Percentiles rank a stretch among this genome's conserved stretches.
These are phyloP conservation scores for Solanum hybrid DNA, from an alignment of 305 asterid genomes.

Conservation along the genomic window DNA sequence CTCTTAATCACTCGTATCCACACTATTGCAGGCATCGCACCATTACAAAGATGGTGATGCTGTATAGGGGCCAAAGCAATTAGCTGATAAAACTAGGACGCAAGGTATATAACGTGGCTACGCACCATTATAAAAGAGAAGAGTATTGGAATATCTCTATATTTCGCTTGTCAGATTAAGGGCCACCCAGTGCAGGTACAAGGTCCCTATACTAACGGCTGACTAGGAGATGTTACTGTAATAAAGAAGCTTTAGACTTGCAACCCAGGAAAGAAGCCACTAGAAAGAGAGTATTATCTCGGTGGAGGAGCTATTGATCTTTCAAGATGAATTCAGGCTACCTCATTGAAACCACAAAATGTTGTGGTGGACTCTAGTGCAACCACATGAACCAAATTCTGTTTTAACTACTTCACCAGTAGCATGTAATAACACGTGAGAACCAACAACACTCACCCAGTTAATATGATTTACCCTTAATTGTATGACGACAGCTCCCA, in stretches of 20 bases:
- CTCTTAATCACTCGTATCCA: background rate
- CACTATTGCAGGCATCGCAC: background rate
- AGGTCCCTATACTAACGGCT: background rate
- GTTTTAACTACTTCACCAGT: background rate
- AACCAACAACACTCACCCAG: background rate
- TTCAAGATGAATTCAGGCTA: background rate
- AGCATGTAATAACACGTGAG: background rate
- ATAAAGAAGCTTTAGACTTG: background rate
- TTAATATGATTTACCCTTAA: background rate
- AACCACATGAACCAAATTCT: background rate
- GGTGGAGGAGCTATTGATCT: background rate
- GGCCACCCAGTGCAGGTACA: background rate
- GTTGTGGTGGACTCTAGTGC: background rate
- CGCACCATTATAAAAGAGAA: background rate
- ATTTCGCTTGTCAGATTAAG: background rate
- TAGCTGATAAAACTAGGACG: background rate
- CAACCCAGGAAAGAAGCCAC: background rate
- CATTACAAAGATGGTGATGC: background rate
- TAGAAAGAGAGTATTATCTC: background rate
- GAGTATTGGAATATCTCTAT: background rate
- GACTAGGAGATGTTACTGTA: background rate
- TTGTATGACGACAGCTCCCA: background rate
- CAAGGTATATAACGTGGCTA: background rate
- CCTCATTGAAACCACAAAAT: background rate
- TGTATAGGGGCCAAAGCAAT: background rate